Evolutionary conservation across 345 rosid genomes (phyloP), one percentile per base, ranked within the genome.

Genomic region (Turnera subulata): DNA sequence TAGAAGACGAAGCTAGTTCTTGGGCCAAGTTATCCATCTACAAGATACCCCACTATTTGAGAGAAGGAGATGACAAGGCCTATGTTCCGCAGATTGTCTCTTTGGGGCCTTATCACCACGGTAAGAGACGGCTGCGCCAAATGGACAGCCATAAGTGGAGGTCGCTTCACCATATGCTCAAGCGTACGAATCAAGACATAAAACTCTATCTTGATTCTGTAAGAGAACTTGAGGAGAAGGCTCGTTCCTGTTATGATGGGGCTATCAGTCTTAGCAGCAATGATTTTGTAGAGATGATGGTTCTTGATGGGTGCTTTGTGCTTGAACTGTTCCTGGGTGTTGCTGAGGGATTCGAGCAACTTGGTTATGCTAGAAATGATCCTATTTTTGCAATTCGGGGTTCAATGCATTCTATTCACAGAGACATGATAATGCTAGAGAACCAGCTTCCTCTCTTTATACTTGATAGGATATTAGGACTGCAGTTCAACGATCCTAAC

Each of bases 121-220:
- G 83, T 15, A 84, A 80, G 77, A 77, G 62, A 61, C 84, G 85
- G 6, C 80, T 86, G 2, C 79, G 87, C 35, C 78, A 78, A 46
- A 82, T 86, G 93, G 95, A 88, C 19, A 78, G 75, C 32, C 96
- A 88, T 66, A 88, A 91, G 65, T 91, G 95, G 92, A 86, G 91
- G 1, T 75, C 88, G 7, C 84, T 91, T 50, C 72, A 78, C 62
- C 83, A 55, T 67, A 62, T 86, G 46, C 80, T 91, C 4, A 77
- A 72, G 76, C 90, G 95, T 60, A 71, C 75, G 1, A 63, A 67
- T 25, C 84, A 81, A 52, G 84, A 72, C 37, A 75, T 92, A 26
- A 52, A 71, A 59, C 18, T 74, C 21, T 92, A 71, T 66, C 80
- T 91, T 8, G 89, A 86, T 12, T 68, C 84, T 2, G 67, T 83